Base-by-base conservation (phyloP, 331 rosid genomes). In the Prunus yedoensis region DNA sequence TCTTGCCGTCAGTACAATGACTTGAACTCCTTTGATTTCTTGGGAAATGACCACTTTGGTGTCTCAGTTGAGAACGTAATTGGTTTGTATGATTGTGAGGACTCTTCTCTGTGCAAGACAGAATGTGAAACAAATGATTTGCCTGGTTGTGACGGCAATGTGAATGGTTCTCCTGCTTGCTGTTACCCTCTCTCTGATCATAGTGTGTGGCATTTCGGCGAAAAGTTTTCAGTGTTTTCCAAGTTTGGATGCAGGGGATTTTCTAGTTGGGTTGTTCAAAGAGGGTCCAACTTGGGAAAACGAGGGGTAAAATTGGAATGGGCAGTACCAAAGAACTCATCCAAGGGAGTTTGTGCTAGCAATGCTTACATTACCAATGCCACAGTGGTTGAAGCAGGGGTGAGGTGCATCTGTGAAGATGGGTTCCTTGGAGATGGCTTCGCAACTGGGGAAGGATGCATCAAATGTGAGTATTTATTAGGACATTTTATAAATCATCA, bases 71-170 rank as follows among this genome's bases (percentile, higher is more conserved):
- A 94, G 13, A 94, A 94, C 69, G 85, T 94, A 21, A 60, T 94
- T 67, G 97, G 96, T 3, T 83, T 94, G 51, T 94, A 94, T 74
- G 99, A 94, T 67, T 94, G 99, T 60, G 97, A 94, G 74, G 99
- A 94, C 74, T 91, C 99, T 10, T 90, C 97, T 21, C 65, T 92
- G 57, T 94, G 99, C 58, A 94, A 89, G 70, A 77, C 93, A 32
- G 90, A 82, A 68, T 94, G 99, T 54, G 96, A 90, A 66, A 89
- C 91, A 1, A 53, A 86, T 28, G 81, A 78, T 28, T 62, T 91
- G 69, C 94, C 93, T 10, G 93, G 81, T 9, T 94, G 98, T 77
- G 95, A 90, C 68, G 93, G 89, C 62, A 78, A 77, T 18, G 83
- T 49, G 6, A 79, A 85, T n/a, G 81, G 87, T 46, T 77, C 91